Evolutionary conservation across 176 grass and related monocot species (phyloP).

Genomic region (Cenchrus purpureus): DNA sequence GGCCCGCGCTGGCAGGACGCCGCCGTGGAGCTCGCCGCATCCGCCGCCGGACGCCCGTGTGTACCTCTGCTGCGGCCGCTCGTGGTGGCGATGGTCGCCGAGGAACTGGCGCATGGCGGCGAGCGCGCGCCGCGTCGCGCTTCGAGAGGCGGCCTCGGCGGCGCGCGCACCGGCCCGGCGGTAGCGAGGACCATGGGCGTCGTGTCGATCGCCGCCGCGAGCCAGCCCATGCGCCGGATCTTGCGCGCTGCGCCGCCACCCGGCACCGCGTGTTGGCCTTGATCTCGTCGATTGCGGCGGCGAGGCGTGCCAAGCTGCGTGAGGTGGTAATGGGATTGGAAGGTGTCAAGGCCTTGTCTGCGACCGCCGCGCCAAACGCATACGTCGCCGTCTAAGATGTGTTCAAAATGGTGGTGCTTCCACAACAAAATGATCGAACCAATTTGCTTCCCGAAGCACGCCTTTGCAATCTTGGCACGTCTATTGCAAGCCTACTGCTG

Average conservation of each 20-base stretch:
- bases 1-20: no score
- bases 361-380: no score
- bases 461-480: no score
- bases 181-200: slow-evolving; percentile 57
- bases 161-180: no score
- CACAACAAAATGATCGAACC: no score
- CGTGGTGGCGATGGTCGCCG: background rate
- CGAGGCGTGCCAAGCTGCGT: background rate
- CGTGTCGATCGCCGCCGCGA: slow-evolving; percentile 60
- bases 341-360: no score
- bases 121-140: slow-evolving; percentile 58
- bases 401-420: no score
- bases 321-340: no score
- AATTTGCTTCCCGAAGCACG: no score
- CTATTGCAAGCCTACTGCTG: no score
- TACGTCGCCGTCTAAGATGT: no score
- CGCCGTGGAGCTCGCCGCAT: no score
- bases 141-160: slow-evolving; percentile 58
- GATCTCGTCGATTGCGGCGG: slow-evolving; percentile 62
- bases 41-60: background rate
- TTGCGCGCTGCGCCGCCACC: slow-evolving; percentile 76
- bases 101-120: slow-evolving; percentile 63
- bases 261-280: slow-evolving; percentile 83
- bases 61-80: background rate
- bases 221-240: slow-evolving; percentile 79